Conservation (phyloP, 306 rosid species). For the Cucurbita moschata region DNA sequence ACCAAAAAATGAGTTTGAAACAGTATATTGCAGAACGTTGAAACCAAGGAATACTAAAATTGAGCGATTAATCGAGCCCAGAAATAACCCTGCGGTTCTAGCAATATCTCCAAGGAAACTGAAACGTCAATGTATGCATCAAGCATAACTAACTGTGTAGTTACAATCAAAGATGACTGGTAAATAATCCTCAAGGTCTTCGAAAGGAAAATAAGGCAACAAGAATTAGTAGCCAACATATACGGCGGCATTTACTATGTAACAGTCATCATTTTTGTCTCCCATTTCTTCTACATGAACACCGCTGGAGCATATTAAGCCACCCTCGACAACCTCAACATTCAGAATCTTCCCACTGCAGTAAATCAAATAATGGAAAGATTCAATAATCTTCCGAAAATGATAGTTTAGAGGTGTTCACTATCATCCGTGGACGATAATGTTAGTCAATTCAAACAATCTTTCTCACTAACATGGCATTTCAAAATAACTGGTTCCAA, state of each 20-base stretch:
- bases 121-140: background rate
- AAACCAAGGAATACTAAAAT: background rate
- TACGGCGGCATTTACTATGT: conserved; percentile 92
- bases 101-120: background rate
- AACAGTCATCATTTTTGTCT: conserved; percentile 89
- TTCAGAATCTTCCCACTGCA: conserved; percentile 77
- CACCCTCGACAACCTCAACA: conserved; percentile 86
- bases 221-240: conserved; percentile 64
- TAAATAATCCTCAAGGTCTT: background rate
- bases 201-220: conserved; percentile 8
- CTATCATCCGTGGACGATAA: background rate
- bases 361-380: background rate
- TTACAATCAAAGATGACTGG: background rate
- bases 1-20: background rate
- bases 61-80: background rate
- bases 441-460: background rate
- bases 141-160: background rate
- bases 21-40: background rate
- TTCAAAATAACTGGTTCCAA: background rate
- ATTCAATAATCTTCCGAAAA: background rate
- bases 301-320: conserved; percentile 91
- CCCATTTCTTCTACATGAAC: conserved; percentile 94
- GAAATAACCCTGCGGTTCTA: background rate
- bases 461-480: background rate
- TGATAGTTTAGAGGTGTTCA: background rate